Conservation (phyloP, 1,139 yeast species). For the Blastobotrys serpentis region DNA sequence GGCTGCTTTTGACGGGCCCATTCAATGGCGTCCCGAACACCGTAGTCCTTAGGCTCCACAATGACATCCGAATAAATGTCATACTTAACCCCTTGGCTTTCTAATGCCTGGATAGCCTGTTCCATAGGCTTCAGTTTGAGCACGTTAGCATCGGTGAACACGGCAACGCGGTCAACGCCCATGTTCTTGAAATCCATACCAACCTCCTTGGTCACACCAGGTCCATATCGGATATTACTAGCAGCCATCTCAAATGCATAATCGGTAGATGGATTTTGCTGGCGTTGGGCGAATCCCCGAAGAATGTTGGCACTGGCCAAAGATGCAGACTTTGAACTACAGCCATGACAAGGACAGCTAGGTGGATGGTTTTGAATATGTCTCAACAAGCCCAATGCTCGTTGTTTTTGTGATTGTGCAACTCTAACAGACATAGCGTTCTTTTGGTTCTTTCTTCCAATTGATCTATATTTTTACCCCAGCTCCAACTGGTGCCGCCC, state of each 20-base stretch:
- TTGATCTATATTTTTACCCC: not conserved
- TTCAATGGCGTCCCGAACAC: conserved; percentile 40
- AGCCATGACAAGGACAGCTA: conserved; percentile 39
- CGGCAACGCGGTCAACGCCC: conserved; percentile 38
- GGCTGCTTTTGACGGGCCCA: conserved; percentile 41
- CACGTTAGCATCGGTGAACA: conserved; percentile 37
- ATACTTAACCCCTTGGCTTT: conserved; percentile 39
- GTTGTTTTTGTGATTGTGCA: conserved; percentile 17
- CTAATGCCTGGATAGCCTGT: conserved; percentile 39
- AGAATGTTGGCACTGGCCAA: conserved; percentile 17
- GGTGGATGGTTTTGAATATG: conserved; percentile 37
- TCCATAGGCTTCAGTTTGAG: conserved; percentile 36
- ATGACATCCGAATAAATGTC: conserved; percentile 41
- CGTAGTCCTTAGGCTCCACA: conserved; percentile 44
- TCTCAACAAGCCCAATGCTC: conserved; percentile 28
- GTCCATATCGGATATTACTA: conserved; percentile 42
- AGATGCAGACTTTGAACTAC: conserved; percentile 26
- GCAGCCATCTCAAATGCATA: conserved; percentile 47
- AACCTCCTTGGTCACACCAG: conserved; percentile 42
- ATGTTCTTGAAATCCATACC: conserved; percentile 43
- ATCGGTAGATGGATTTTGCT: conserved; percentile 30
- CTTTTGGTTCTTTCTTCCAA: too few relatives aligned
- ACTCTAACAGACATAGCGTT: conserved; percentile 9
- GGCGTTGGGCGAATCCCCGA: conserved; percentile 11
- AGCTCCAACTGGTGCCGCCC: too few relatives aligned